A percentile compares a stretch with the other conserved stretches of the same genome.
Evolutionary conservation across 2,329 filamentous ascomycete species (phyloP).

Genomic region (Neonectria coccinea): DNA sequence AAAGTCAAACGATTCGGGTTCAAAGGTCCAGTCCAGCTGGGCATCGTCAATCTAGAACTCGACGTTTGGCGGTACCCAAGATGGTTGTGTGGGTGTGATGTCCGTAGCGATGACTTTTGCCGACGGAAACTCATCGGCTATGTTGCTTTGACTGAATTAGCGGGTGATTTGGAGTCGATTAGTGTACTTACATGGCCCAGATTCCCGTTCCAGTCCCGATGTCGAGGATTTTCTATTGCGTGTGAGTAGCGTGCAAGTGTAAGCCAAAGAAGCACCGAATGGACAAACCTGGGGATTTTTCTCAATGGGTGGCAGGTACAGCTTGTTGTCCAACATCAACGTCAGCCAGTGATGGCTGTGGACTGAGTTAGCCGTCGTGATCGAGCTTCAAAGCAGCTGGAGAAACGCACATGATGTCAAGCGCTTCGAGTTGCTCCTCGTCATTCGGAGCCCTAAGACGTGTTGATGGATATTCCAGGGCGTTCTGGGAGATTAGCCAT

Average conservation of each 20-base stretch:
- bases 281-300: slow-evolving; percentile 32
- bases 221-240: slow-evolving; percentile 33
- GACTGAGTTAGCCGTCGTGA: neutral
- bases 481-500: fast-evolving
- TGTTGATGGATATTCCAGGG: neutral
- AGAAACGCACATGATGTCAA: slow-evolving; percentile 39
- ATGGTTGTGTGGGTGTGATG: slow-evolving; percentile 36
- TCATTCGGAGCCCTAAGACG: slow-evolving; percentile 37
- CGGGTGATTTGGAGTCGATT: fast-evolving
- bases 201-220: slow-evolving; percentile 41
- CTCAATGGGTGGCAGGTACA: slow-evolving; percentile 37
- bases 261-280: fast-evolving
- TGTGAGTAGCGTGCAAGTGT: neutral
- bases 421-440: slow-evolving; percentile 40
- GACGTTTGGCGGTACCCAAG: slow-evolving; percentile 51
- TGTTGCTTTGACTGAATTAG: slow-evolving; percentile 24
- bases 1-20: slow-evolving; percentile 46
- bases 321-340: slow-evolving; percentile 37
- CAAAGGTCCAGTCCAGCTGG: slow-evolving; percentile 57
- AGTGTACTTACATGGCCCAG: slow-evolving; percentile 37
- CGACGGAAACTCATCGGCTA: slow-evolving; percentile 40
- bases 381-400: neutral
- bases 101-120: slow-evolving; percentile 39
- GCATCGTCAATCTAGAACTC: slow-evolving; percentile 54
- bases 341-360: slow-evolving; percentile 40